Conservation (phyloP, 208 protist genomes). For the Endotrypanum monterogeii region DNA sequence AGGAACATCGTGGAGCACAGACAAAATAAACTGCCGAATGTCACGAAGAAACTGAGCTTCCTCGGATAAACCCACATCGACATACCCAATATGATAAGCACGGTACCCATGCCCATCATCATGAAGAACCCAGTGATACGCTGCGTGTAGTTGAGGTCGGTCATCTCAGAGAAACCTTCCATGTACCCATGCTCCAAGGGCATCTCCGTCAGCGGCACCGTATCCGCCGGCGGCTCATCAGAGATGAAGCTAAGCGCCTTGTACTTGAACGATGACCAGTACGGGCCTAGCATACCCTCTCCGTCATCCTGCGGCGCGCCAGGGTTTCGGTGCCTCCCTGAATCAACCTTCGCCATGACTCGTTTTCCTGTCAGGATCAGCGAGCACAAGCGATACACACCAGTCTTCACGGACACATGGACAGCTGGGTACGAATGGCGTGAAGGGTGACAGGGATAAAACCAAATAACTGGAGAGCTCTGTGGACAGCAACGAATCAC, state of each 20-base stretch:
- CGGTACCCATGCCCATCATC: slow-evolving; percentile 79
- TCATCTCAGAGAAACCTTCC: slow-evolving; percentile 64
- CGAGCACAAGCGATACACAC: too few species aligned
- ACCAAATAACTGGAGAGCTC: too few species aligned
- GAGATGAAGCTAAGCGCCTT: slow-evolving; percentile 49
- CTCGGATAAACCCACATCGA: slow-evolving; percentile 69
- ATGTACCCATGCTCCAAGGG: slow-evolving; percentile 52
- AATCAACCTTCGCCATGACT: slow-evolving; percentile 14
- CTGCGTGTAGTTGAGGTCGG: slow-evolving; percentile 79
- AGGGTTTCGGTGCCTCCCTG: slow-evolving; percentile 25
- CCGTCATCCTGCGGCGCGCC: slow-evolving; percentile 21
- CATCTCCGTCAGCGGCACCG: slow-evolving; percentile 50
- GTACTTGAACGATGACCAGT: slow-evolving; percentile 59
- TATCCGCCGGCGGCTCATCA: slow-evolving; percentile 56
- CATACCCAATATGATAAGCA: slow-evolving; percentile 72
- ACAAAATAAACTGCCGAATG: slow-evolving; percentile 84
- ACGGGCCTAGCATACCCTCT: slow-evolving; percentile 25
- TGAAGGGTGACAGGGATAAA: not conserved
- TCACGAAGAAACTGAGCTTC: slow-evolving; percentile 94
- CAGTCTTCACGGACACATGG: not conserved
- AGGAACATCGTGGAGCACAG: slow-evolving; percentile 88
- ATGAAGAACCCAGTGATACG: slow-evolving; percentile 85
- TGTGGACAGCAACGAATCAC: too few species aligned
- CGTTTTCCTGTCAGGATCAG: slow-evolving; percentile 8
- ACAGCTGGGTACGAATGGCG: not conserved